phyloP scores from a whole-genome alignment of 768 basidiomycete species.

The Trametes coccinea region DNA sequence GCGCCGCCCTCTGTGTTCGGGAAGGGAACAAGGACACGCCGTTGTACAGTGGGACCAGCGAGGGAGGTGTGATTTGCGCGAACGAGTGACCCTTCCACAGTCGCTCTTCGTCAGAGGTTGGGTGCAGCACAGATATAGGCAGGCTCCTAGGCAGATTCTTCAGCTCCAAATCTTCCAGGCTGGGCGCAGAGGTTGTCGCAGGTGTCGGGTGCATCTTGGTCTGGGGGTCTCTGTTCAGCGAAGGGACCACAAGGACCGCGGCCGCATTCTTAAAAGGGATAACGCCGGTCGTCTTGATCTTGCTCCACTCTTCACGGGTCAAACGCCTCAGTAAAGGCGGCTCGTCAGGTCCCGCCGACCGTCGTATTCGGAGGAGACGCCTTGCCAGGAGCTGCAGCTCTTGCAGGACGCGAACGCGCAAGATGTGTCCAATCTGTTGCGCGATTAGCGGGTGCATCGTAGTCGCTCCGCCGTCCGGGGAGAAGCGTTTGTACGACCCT shows the following conservation, averaged over 20 bases:
- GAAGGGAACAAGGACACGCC: conserved; percentile 64
- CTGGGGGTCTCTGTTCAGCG: conserved; percentile 53
- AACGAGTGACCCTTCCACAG: background rate
- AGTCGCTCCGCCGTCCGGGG: conserved; percentile 26
- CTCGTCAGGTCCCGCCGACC: conserved; percentile 16
- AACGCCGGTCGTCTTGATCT: conserved; percentile 45
- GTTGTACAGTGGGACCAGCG: conserved; percentile 66
- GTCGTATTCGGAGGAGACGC: conserved; percentile 38
- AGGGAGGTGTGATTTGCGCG: conserved; percentile 33
- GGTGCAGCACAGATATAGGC: conserved; percentile 33
- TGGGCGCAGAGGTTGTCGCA: conserved; percentile 1
- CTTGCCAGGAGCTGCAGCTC: conserved; percentile 65
- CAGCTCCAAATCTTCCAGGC: background rate
- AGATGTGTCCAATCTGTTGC: conserved; percentile 60
- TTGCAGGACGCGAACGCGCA: conserved; percentile 74
- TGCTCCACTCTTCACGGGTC: conserved; percentile 59
- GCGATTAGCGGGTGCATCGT: conserved; percentile 45
- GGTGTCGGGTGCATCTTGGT: conserved; percentile 45
- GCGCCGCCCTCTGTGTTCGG: conserved; percentile 56
- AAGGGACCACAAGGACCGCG: conserved; percentile 71
- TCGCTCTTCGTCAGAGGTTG: conserved; percentile 19
- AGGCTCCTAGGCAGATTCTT: conserved; percentile 9
- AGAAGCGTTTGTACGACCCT: conserved; percentile 19
- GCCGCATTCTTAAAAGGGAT: conserved; percentile 55
- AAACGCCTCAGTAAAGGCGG: conserved; percentile 58